Base-by-base conservation (phyloP, 2,329 filamentous ascomycete genomes). In the Fusarium protoensiforme region DNA sequence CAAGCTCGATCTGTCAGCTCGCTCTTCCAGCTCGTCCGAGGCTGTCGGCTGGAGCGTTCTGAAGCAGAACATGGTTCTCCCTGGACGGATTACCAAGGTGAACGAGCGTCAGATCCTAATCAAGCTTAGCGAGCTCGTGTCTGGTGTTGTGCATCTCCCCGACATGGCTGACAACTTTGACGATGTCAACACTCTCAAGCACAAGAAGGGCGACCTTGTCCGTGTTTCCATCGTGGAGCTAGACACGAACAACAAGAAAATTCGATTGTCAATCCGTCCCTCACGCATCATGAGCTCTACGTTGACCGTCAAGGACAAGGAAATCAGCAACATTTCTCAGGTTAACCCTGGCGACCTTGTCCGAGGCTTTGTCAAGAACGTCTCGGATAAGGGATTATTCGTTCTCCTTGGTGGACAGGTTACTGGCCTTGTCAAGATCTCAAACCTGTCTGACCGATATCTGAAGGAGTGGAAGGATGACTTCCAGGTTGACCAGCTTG, bases 401-500 rank as follows among this genome's bases (percentile, higher is more conserved):
- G 90, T 99, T 54, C 89, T 92, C 29, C 87, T 99, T 4, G 95
- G 95, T 48, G 93, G 94, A 20, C 91, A 92, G 71, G 88, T 98
- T 20, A 93, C 93, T 58, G 95, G 92, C 1, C 92, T 95, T 78
- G 93, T 98, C 56, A 92, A 94, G 75, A 92, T 98, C 61, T 90
- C 93, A 11, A 95, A 98, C 80, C 87, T 99, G 16, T 98, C 95
- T 0, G 96, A 99, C 80, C 89, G 90, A 9, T 99, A 92, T 81
- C 85, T 99, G 77, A 98, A 98, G 83, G 94, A 98, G 69, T 99
- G 96, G 96, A 97, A 98, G 84, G 90, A 93, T 38, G 87, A 92
- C 51, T 98, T 96, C 84, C 92, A 96, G 77, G 85, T 96, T 56
- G 94, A 97, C 78, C 95, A 98, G 82, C 87, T 99, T 7, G 94